Percentiles rank a stretch among this genome's conserved stretches.
Evolutionary conservation across 441 rosid species (phyloP).

Genomic region (Populus tomentosa): DNA sequence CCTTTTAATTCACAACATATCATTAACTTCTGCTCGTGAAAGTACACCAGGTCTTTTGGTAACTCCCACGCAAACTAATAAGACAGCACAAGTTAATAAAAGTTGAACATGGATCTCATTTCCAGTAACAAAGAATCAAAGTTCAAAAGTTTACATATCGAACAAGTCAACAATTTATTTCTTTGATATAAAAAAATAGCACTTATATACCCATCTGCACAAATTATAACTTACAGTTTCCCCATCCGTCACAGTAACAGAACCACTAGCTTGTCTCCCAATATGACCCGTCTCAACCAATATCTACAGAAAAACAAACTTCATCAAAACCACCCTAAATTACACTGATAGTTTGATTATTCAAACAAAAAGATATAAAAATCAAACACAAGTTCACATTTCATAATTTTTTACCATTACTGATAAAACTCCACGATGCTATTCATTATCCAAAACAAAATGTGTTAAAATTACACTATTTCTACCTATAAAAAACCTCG

Average conservation of each 20-base stretch:
- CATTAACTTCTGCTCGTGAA: neutral
- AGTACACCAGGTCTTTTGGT: neutral
- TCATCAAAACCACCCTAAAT: neutral
- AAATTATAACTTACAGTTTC: constrained; percentile 68
- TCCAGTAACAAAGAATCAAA: neutral
- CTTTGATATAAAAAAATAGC: neutral
- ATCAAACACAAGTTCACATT: neutral
- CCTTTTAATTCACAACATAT: neutral
- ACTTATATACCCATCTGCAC: neutral
- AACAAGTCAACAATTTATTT: neutral
- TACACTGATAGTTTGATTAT: neutral
- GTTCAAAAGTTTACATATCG: neutral
- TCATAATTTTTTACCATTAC: neutral
- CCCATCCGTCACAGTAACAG: constrained; percentile 87
- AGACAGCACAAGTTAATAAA: neutral
- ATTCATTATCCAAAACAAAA: neutral
- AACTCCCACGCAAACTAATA: neutral
- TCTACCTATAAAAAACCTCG: neutral
- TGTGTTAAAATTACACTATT: neutral
- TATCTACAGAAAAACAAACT: constrained; percentile 43
- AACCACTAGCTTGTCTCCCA: constrained; percentile 92
- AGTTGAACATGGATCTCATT: neutral
- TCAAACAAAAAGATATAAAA: neutral
- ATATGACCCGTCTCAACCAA: constrained; percentile 90
- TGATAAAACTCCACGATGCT: neutral